A percentile compares a stretch with the other conserved stretches of the same genome.
Evolutionary conservation across 768 basidiomycete species (phyloP).

Genomic region (Phlegmacium glaucopus): DNA sequence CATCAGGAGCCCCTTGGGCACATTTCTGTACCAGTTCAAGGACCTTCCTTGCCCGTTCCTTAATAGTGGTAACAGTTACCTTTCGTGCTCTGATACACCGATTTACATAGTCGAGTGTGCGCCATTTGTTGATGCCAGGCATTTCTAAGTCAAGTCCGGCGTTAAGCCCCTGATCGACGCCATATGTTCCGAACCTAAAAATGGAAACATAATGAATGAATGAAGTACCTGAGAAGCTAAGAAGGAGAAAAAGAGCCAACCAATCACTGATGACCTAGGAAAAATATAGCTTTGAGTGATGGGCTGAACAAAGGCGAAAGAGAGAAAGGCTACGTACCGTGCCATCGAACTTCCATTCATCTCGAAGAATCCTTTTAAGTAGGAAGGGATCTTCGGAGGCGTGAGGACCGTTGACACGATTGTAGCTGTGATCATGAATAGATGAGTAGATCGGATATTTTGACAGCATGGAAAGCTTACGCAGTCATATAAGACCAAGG

Average conservation of each 20-base stretch:
- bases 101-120: slow-evolving; percentile 63
- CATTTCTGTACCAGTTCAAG: slow-evolving; percentile 70
- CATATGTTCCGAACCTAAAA: slow-evolving; percentile 64
- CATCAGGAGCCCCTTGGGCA: slow-evolving; percentile 64
- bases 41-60: slow-evolving; percentile 63
- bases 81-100: slow-evolving; percentile 60
- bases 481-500: slow-evolving; percentile 75
- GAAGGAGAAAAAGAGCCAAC: slow-evolving; percentile 29
- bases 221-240: not conserved
- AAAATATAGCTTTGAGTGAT: too few relatives aligned
- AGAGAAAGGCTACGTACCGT: slow-evolving; percentile 30
- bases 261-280: slow-evolving; percentile 76
- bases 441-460: not conserved
- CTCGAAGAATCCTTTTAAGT: slow-evolving; percentile 54
- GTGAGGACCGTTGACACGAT: slow-evolving; percentile 76
- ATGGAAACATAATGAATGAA: not conserved
- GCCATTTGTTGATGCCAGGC: slow-evolving; percentile 77
- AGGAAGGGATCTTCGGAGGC: slow-evolving; percentile 62
- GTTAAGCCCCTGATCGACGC: slow-evolving; percentile 59
- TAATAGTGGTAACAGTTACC: slow-evolving; percentile 59
- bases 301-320: not conserved
- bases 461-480: slow-evolving; percentile 32
- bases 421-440: slow-evolving; percentile 51
- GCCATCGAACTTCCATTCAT: slow-evolving; percentile 75
- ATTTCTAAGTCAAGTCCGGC: slow-evolving; percentile 82